Evolutionary conservation across 352 stramenopile genomes (phyloP).

Genomic region (Blastocystis sp.): DNA sequence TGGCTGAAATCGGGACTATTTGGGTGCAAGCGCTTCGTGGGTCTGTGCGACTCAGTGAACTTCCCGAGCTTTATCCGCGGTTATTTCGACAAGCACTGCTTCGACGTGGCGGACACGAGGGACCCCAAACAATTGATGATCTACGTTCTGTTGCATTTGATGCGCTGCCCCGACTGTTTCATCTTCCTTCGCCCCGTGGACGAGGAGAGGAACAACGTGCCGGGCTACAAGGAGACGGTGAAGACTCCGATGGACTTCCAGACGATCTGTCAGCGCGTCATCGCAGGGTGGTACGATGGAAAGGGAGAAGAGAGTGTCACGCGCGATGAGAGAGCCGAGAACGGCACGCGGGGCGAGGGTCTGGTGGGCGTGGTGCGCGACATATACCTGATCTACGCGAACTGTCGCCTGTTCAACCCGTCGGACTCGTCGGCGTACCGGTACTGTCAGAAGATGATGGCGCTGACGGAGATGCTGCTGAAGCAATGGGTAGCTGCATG

Average conservation of each 20-base stretch:
- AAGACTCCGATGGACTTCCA: conserved; percentile 84
- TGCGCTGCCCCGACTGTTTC: conserved; percentile 78
- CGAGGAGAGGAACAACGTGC: conserved; percentile 83
- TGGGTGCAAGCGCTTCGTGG: neutral
- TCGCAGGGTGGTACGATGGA: conserved; percentile 79
- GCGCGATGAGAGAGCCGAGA: neutral
- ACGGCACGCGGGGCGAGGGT: conserved; percentile 76
- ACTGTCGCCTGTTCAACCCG: conserved; percentile 84
- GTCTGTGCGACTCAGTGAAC: neutral
- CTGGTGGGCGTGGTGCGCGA: conserved; percentile 84
- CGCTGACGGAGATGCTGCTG: conserved; percentile 15
- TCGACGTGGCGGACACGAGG: neutral
- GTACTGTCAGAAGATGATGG: conserved; percentile 48
- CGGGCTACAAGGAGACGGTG: conserved; percentile 84
- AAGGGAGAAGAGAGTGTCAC: conserved; percentile 6
- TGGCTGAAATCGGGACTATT: neutral
- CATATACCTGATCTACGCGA: conserved; percentile 83
- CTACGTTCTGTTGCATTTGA: conserved; percentile 24
- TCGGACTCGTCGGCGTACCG: conserved; percentile 80
- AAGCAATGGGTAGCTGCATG: neutral
- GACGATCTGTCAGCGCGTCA: conserved; percentile 81
- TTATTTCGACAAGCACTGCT: neutral
- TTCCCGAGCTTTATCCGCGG: conserved; percentile 27
- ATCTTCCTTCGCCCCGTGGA: conserved; percentile 85
- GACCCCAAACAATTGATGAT: neutral